A percentile compares a stretch with the other conserved stretches of the same genome.
Conservation (phyloP, 768 basidiomycete species). For the Lenzites betulinus region DNA sequence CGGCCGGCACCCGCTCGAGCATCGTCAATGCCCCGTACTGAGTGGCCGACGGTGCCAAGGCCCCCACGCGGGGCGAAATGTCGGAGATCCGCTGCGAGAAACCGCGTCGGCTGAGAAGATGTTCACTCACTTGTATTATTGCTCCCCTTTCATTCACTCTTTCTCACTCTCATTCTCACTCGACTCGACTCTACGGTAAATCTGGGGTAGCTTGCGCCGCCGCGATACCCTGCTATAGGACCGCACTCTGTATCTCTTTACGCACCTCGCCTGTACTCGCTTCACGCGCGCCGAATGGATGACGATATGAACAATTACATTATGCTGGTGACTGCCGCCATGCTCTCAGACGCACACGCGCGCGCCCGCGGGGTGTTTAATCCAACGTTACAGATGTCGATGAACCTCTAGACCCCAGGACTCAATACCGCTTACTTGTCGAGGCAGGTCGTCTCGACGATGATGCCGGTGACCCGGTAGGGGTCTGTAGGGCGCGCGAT, state of each 20-base stretch:
- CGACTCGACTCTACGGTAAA: neutral
- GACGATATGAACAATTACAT: constrained; percentile 17
- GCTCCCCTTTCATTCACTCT: too few relatives aligned
- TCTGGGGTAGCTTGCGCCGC: neutral
- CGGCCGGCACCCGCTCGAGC: constrained; percentile 55
- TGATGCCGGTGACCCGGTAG: constrained; percentile 89
- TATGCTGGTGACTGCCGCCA: constrained; percentile 6
- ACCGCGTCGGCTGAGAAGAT: constrained; percentile 9
- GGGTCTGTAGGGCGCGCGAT: constrained; percentile 58
- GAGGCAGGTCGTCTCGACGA: constrained; percentile 85
- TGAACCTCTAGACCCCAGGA: constrained; percentile 16
- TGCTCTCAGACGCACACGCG: constrained; percentile 8
- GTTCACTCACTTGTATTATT: constrained; percentile 15
- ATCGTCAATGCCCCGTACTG: constrained; percentile 57
- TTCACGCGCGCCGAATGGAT: neutral
- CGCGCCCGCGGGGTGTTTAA: constrained; percentile 8
- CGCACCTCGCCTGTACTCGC: neutral
- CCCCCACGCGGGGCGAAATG: neutral
- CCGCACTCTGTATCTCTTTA: neutral
- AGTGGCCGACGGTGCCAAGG: constrained; percentile 7
- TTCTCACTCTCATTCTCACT: neutral
- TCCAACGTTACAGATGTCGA: constrained; percentile 14
- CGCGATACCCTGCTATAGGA: constrained; percentile 1
- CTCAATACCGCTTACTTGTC: constrained; percentile 45
- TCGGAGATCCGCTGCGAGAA: constrained; percentile 1